Percentiles rank a stretch among this genome's conserved stretches.
These are phyloP conservation scores for Saccharomycopsis sp. DNA, from an alignment of 805 yeast genomes.

Conservation along the genomic window DNA sequence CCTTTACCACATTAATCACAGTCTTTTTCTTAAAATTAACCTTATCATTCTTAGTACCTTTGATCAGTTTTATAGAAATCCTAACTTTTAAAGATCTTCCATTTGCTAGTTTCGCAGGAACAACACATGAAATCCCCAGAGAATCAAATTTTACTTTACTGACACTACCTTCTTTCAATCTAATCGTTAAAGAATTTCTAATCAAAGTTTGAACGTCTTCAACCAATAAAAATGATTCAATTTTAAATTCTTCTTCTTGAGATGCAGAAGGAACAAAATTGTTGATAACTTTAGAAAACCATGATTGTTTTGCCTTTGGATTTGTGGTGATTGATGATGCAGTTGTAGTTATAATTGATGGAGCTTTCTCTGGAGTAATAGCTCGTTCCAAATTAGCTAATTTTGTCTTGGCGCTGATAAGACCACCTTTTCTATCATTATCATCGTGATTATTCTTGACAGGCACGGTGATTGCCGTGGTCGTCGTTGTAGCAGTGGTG, in stretches of 20 bases:
- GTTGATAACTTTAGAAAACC: slow-evolving; percentile 35
- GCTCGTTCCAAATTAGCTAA: not conserved
- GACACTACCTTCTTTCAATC: slow-evolving; percentile 44
- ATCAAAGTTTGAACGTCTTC: slow-evolving; percentile 25
- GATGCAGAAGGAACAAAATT: slow-evolving; percentile 23
- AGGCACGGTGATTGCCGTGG: slow-evolving; percentile 5
- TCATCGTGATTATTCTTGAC: slow-evolving; percentile 1
- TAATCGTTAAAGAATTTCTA: slow-evolving; percentile 37
- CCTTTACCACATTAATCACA: slow-evolving; percentile 35
- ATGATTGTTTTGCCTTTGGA: slow-evolving; percentile 25
- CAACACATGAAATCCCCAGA: slow-evolving; percentile 38
- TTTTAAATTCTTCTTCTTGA: slow-evolving; percentile 21
- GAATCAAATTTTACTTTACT: slow-evolving; percentile 36
- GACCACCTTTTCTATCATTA: slow-evolving; percentile 2
- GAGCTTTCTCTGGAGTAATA: slow-evolving; percentile 8
- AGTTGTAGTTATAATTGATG: slow-evolving; percentile 16
- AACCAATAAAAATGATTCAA: slow-evolving; percentile 16
- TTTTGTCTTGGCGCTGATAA: not conserved
- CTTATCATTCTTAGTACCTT: slow-evolving; percentile 5
- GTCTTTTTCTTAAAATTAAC: slow-evolving; percentile 31
- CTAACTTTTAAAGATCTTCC: slow-evolving; percentile 42
- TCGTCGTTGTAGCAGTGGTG: slow-evolving; percentile 4
- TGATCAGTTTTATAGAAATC: slow-evolving; percentile 31
- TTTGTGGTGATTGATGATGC: slow-evolving; percentile 16
- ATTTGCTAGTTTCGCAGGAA: slow-evolving; percentile 40